Conservation (phyloP, 2,329 filamentous ascomycete species). For the Metarhizium guizhouense region DNA sequence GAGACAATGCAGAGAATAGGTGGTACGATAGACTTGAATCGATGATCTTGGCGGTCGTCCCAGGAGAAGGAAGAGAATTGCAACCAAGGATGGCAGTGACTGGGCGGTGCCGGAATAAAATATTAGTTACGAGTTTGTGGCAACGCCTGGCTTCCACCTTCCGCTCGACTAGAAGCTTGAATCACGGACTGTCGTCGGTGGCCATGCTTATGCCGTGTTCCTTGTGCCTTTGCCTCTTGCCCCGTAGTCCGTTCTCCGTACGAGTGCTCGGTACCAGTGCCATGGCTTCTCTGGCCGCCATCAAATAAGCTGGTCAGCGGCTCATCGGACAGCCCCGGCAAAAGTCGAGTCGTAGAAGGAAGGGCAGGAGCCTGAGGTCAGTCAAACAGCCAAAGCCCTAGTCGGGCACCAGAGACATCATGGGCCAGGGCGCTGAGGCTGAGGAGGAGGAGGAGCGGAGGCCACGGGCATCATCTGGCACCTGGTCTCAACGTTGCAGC, state of each 20-base stretch:
- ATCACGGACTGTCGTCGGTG: neutral
- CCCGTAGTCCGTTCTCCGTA: no score
- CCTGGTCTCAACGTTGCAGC: conserved; percentile 1
- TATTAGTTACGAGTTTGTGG: neutral
- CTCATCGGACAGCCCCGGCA: neutral
- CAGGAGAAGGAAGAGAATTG: neutral
- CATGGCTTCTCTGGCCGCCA: neutral
- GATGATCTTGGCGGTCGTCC: neutral
- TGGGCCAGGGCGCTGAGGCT: neutral
- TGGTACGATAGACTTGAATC: neutral
- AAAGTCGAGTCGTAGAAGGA: neutral
- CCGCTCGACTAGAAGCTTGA: neutral
- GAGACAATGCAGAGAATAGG: neutral
- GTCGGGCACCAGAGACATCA: neutral
- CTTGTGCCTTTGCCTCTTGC: no score
- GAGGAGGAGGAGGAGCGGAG: conserved; percentile 1
- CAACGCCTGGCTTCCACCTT: neutral
- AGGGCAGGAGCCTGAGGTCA: neutral
- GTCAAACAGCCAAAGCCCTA: neutral
- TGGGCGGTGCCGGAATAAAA: neutral
- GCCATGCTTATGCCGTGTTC: neutral
- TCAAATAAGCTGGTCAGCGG: neutral
- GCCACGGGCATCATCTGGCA: conserved; percentile 2
- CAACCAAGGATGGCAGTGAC: neutral
- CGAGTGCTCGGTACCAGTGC: no score